Evolutionary conservation across 2,329 filamentous ascomycete genomes (phyloP).

Genomic region (Cladosporium oxysporum): DNA sequence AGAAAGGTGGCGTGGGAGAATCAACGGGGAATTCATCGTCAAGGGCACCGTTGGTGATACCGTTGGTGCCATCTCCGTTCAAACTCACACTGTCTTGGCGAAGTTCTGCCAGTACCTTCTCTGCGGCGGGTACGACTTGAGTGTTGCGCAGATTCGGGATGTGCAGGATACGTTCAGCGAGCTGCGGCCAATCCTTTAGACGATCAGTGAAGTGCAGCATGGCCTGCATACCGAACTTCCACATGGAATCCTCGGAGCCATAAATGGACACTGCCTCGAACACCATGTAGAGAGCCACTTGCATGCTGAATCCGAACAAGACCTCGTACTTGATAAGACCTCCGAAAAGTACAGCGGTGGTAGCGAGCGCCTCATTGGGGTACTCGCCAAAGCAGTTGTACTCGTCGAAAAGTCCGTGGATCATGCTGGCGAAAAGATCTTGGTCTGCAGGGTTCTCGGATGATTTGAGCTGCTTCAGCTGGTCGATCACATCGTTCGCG

Average conservation of each 20-base stretch:
- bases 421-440: conserved; percentile 97
- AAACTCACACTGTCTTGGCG: conserved; percentile 31
- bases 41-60: conserved; percentile 71
- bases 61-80: conserved; percentile 36
- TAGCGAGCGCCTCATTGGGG: conserved; percentile 91
- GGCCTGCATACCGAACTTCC: conserved; percentile 95
- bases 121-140: conserved; percentile 49
- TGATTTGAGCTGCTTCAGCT: conserved; percentile 82
- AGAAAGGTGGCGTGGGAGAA: conserved; percentile 69
- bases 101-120: conserved; percentile 34
- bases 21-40: conserved; percentile 65
- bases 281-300: conserved; percentile 96
- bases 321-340: conserved; percentile 94
- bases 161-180: conserved; percentile 81
- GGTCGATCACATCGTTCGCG: conserved; percentile 80
- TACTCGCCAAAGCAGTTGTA: conserved; percentile 95
- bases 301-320: conserved; percentile 84
- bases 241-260: conserved; percentile 83
- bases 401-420: conserved; percentile 95
- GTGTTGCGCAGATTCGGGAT: conserved; percentile 82
- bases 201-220: conserved; percentile 83
- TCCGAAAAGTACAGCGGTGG: conserved; percentile 93
- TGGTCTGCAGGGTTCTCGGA: conserved; percentile 83
- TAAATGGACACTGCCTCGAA: conserved; percentile 92
- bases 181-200: conserved; percentile 91